Evolutionary conservation across 768 basidiomycete genomes (phyloP).

Genomic region (Russula ochroleuca): DNA sequence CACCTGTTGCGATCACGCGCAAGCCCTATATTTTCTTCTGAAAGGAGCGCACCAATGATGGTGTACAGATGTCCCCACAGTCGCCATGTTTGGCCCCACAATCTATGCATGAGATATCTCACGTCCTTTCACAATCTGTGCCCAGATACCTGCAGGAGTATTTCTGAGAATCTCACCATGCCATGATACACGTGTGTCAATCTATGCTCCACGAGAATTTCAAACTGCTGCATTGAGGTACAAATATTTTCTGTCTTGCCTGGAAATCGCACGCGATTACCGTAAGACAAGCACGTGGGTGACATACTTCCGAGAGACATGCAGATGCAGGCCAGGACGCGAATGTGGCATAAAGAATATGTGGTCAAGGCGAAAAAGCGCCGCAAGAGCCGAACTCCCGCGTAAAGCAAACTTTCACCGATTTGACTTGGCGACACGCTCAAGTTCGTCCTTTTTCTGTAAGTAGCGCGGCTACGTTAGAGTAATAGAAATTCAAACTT

Average conservation of each 20-base stretch:
- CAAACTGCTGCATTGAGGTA: conserved; percentile 14
- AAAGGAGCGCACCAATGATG: background rate
- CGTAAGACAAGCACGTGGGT: conserved; percentile 18
- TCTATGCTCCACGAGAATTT: conserved; percentile 14
- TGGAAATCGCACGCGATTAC: conserved; percentile 8
- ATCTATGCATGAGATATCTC: conserved; percentile 6
- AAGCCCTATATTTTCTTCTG: conserved; percentile 1
- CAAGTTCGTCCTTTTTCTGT: conserved; percentile 98
- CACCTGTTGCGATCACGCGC: conserved; percentile 16
- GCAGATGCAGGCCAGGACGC: conserved; percentile 11
- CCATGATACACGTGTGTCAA: conserved; percentile 17
- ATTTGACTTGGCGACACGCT: conserved; percentile 99
- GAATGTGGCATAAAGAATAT: conserved; percentile 13
- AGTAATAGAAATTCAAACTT: conserved; percentile 2
- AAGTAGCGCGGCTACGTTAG: background rate
- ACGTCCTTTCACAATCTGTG: background rate
- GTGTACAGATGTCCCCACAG: conserved; percentile 13
- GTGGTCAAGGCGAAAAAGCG: background rate
- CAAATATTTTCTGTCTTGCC: conserved; percentile 9
- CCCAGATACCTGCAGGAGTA: conserved; percentile 7
- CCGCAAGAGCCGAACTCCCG: conserved; percentile 15
- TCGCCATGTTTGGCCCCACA: conserved; percentile 10
- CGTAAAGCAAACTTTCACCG: conserved; percentile 57
- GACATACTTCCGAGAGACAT: conserved; percentile 10
- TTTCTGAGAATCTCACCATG: conserved; percentile 15